Conservation (phyloP, 148 eudicot species). For the Nepenthes mirabilis region DNA sequence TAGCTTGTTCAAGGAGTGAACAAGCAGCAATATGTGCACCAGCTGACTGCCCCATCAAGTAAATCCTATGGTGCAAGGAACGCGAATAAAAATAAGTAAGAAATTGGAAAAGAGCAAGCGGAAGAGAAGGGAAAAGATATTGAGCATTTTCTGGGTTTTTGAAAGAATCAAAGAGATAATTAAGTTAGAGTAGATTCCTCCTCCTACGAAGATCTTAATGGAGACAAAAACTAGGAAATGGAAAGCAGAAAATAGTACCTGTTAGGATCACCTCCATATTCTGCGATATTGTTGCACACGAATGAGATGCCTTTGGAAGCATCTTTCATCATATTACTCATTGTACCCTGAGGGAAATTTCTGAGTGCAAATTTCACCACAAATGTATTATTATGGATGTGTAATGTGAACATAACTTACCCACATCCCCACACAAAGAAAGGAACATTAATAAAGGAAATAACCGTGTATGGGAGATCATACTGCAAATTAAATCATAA, state of each 20-base stretch:
- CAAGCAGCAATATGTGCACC: conserved; percentile 97
- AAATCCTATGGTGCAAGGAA: conserved; percentile 27
- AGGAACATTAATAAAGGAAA: no score
- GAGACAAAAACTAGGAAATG: background rate
- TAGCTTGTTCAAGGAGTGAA: conserved; percentile 78
- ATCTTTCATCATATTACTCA: conserved; percentile 85
- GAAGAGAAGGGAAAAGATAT: background rate
- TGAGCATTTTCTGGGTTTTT: background rate
- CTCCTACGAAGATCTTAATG: background rate
- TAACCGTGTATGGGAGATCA: no score
- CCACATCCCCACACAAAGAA: no score
- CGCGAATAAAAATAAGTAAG: background rate
- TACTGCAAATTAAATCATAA: no score
- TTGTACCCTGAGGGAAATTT: conserved; percentile 93
- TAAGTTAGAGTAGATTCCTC: no score
- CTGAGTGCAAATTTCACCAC: conserved; percentile 24
- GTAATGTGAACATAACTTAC: no score
- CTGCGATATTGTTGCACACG: conserved; percentile 80
- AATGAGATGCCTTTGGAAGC: conserved; percentile 85
- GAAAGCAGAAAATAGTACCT: conserved; percentile 31
- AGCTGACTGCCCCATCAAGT: conserved; percentile 98
- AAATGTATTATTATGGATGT: background rate
- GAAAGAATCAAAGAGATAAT: background rate
- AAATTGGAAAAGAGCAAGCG: background rate
- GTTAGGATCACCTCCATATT: conserved; percentile 95